Base-by-base conservation (phyloP, 176 grass and related monocot genomes). In the Typha latifolia region DNA sequence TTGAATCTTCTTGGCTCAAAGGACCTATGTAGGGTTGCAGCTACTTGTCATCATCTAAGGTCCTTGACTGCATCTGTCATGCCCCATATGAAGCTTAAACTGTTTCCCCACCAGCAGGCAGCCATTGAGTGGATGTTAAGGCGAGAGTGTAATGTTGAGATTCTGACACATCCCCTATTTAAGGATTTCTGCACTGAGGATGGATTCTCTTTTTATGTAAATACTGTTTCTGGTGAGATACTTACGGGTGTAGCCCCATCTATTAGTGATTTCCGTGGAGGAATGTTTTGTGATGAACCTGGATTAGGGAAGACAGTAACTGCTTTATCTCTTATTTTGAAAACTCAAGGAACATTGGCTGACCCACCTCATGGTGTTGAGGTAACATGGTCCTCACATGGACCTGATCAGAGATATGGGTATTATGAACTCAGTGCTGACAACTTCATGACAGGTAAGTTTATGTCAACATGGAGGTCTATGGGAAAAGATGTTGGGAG, bases 231-330 rank as follows among this genome's bases (percentile, higher is more conserved):
- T 49, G 89, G 83, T 78, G 78, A 92, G 72, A 74, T 97, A 77
- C 70, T 49, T 48, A 82, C 78, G 0, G 81, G 79, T 59, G 72
- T 56, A 66, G 78, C 76, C 68, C 88, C 94, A 19, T 75, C 74
- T 16, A 68, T 90, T 67, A 79, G 71, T 70, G 89, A 97, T 78
- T 97, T 92, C 47, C 74, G 67, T 24, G 94, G 94, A 75, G 85
- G 94, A 66, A 89, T 97, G 83, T 97, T 97, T 77, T 97, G 94
- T 80, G 89, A 97, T 67, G 94, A 97, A 87, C 94, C 94, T 68
- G 94, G 94, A 59, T 80, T 97, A 81, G 94, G 94, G 24, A 97
- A 97, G 76, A 97, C 94, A 51, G 73, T 93, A 70, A 97, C 94
- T 19, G 81, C 89, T 61, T 63, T 97, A 61, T 97, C 94, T 84